Conservation (phyloP, 371 early-diverging fungal species). For the Mortierella sp. region DNA sequence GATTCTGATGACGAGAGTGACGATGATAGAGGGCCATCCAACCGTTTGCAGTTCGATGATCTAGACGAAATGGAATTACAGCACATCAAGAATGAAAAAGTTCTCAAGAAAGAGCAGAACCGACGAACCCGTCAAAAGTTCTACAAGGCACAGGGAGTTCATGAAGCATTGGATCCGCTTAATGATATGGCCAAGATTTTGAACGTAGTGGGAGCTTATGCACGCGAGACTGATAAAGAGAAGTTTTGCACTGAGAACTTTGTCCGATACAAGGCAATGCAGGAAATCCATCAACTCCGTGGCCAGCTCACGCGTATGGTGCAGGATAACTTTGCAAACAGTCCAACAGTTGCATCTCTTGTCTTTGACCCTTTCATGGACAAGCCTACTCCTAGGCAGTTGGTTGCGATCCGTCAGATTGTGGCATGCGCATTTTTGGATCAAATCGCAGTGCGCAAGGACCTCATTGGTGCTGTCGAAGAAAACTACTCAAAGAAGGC, state of each 20-base stretch:
- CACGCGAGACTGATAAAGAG: conserved; percentile 82
- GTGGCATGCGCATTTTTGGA: conserved; percentile 92
- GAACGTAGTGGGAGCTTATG: conserved; percentile 90
- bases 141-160: conserved; percentile 64
- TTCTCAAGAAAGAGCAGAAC: conserved; percentile 64
- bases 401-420: conserved; percentile 85
- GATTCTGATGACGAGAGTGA: conserved; percentile 60
- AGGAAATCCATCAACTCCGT: conserved; percentile 91
- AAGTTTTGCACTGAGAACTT: conserved; percentile 85
- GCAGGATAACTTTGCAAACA: conserved; percentile 71
- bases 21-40: conserved; percentile 51
- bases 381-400: conserved; percentile 80
- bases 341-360: conserved; percentile 33
- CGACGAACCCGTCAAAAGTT: conserved; percentile 64
- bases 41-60: conserved; percentile 28
- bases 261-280: conserved; percentile 92
- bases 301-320: conserved; percentile 87
- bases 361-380: conserved; percentile 69
- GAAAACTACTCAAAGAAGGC: conserved; percentile 63
- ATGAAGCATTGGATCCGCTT: conserved; percentile 77
- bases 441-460: conserved; percentile 87
- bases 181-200: conserved; percentile 90
- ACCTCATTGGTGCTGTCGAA: conserved; percentile 73
- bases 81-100: conserved; percentile 60
- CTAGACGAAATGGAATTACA: conserved; percentile 58